These are phyloP conservation scores for Nakazawaea anatomiae DNA, from an alignment of 805 yeast species.

Conservation along the genomic window DNA sequence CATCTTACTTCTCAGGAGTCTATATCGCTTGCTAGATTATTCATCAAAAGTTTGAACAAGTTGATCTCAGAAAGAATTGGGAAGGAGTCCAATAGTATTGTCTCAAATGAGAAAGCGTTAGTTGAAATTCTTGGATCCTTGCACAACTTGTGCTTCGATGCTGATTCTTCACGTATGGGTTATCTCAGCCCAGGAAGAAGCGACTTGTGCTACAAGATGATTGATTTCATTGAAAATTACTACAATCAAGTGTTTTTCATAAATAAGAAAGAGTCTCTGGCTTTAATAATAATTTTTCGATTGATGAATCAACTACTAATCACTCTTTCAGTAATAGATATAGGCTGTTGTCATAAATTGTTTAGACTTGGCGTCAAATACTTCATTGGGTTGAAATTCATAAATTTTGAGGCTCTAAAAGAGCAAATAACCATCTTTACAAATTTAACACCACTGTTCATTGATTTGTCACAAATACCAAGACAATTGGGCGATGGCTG, in stretches of 20 bases:
- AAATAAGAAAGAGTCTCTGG: constrained; percentile 19
- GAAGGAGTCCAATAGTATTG: not conserved
- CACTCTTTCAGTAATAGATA: constrained; percentile 34
- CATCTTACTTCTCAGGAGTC: constrained; percentile 17
- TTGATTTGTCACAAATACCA: constrained; percentile 24
- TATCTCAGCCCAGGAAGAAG: not conserved
- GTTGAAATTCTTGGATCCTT: constrained; percentile 16
- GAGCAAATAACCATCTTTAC: constrained; percentile 40
- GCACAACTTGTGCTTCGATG: constrained; percentile 18
- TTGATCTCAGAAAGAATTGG: constrained; percentile 1
- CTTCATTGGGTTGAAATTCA: constrained; percentile 27
- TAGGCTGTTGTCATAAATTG: constrained; percentile 29
- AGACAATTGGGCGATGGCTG: constrained; percentile 21
- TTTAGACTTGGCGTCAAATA: constrained; percentile 32
- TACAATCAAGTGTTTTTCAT: constrained; percentile 2
- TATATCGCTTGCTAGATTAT: constrained; percentile 11
- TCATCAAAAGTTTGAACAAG: constrained; percentile 14
- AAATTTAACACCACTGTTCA: constrained; percentile 35
- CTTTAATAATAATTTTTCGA: constrained; percentile 27
- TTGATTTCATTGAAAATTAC: constrained; percentile 1
- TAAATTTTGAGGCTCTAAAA: constrained; percentile 36
- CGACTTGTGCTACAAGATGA: not conserved
- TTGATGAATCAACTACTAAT: constrained; percentile 41
- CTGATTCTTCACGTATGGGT: constrained; percentile 1
- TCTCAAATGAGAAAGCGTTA: constrained; percentile 15